These are phyloP conservation scores for Gaeumannomyces sp. DNA, from an alignment of 2,329 filamentous ascomycete species.

Conservation along the genomic window DNA sequence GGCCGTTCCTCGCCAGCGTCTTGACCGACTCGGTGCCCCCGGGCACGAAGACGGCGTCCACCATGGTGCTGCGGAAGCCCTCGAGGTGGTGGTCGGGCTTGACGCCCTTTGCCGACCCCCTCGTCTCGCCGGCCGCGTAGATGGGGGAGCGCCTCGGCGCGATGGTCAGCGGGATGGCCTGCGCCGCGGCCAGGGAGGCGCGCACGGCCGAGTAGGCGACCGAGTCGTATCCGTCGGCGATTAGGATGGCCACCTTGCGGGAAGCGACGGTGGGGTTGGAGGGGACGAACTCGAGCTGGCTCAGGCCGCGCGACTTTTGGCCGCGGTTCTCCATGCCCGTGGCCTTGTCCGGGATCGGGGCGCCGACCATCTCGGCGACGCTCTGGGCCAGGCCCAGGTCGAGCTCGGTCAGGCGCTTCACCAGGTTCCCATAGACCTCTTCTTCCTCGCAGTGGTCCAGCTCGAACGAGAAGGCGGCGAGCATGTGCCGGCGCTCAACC, in stretches of 20 bases:
- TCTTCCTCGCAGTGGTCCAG: slow-evolving; percentile 78
- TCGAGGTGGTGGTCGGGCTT: slow-evolving; percentile 73
- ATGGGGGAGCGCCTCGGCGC: slow-evolving; percentile 61
- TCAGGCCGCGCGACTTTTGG: slow-evolving; percentile 59
- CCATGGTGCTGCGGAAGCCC: slow-evolving; percentile 73
- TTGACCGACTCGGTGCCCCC: slow-evolving; percentile 60
- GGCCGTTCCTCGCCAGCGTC: slow-evolving; percentile 61
- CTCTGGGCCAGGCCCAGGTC: slow-evolving; percentile 62
- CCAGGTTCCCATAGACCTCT: slow-evolving; percentile 66
- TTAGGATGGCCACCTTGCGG: slow-evolving; percentile 67
- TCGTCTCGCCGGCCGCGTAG: slow-evolving; percentile 43
- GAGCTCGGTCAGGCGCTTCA: slow-evolving; percentile 63
- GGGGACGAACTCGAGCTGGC: slow-evolving; percentile 62
- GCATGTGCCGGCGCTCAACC: slow-evolving; percentile 59
- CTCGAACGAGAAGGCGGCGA: slow-evolving; percentile 59
- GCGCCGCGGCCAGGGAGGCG: slow-evolving; percentile 52
- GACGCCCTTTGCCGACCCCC: slow-evolving; percentile 38
- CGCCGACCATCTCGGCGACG: slow-evolving; percentile 66
- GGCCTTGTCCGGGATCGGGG: slow-evolving; percentile 47
- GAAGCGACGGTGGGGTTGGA: slow-evolving; percentile 60
- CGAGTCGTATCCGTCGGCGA: slow-evolving; percentile 71
- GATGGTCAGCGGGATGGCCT: slow-evolving; percentile 68
- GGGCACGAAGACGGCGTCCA: slow-evolving; percentile 72
- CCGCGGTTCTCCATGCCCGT: slow-evolving; percentile 54
- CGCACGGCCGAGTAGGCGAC: slow-evolving; percentile 60